Percentiles rank a stretch among this genome's conserved stretches.
phyloP scores from a whole-genome alignment of 2,329 filamentous ascomycete genomes.

The Dothideomycetes sp. region DNA sequence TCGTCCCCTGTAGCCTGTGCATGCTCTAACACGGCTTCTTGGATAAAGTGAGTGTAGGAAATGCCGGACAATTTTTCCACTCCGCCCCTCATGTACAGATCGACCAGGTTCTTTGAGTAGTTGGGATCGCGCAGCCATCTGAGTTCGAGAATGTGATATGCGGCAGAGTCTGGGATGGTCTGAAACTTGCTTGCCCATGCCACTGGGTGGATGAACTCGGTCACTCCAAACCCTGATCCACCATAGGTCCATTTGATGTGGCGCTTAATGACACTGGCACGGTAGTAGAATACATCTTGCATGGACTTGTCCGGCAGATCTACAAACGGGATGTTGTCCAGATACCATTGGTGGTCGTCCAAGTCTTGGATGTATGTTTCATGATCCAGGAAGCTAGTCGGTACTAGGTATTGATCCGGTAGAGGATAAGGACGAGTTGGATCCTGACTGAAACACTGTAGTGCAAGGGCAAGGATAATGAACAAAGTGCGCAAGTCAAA shows the following conservation, averaged over 20 bases:
- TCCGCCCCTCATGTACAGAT: conserved; percentile 26
- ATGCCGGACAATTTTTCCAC: conserved; percentile 22
- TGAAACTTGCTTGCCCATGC: conserved; percentile 19
- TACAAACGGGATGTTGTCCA: conserved; percentile 33
- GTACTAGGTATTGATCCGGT: conserved; percentile 11
- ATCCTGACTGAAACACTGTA: background rate
- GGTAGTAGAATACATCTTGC: conserved; percentile 37
- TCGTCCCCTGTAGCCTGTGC: conserved; percentile 29
- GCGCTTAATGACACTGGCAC: conserved; percentile 30
- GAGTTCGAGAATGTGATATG: conserved; percentile 16
- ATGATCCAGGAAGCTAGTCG: conserved; percentile 13
- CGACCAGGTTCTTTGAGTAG: conserved; percentile 30
- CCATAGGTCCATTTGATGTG: conserved; percentile 30
- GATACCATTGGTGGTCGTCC: conserved; percentile 18
- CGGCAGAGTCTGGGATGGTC: conserved; percentile 16
- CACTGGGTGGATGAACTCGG: conserved; percentile 33
- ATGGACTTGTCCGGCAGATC: conserved; percentile 30
- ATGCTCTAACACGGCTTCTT: conserved; percentile 23
- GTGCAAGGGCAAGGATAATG: background rate
- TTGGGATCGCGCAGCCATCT: conserved; percentile 30
- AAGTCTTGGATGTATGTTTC: conserved; percentile 11
- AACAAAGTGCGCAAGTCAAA: too few relatives aligned
- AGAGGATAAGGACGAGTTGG: conserved; percentile 11
- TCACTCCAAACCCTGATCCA: conserved; percentile 31
- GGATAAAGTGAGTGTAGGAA: conserved; percentile 27